These are phyloP conservation scores for Blastobotrys buckinghamii DNA, from an alignment of 1,139 yeast species.

Conservation along the genomic window DNA sequence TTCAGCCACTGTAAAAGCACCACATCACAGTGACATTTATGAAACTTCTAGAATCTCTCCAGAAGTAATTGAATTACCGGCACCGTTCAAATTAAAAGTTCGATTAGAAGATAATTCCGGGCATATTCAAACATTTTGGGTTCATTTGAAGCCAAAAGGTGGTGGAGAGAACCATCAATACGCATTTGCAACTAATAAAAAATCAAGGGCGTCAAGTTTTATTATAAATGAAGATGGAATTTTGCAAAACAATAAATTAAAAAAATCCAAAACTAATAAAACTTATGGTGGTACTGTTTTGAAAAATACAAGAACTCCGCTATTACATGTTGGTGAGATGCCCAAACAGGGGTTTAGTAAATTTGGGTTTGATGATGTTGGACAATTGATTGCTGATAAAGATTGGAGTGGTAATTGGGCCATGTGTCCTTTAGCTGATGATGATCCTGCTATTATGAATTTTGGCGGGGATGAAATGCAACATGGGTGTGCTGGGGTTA, in stretches of 20 bases:
- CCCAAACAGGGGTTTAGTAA: not conserved
- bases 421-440: not conserved
- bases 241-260: not conserved
- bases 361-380: not conserved
- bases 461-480: not conserved
- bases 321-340: not conserved
- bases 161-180: not conserved
- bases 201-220: not conserved
- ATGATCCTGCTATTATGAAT: not conserved
- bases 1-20: too few species aligned
- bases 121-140: not conserved
- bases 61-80: too few species aligned
- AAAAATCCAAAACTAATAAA: not conserved
- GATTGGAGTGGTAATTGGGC: not conserved
- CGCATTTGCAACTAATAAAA: not conserved
- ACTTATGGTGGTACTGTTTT: not conserved
- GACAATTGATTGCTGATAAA: not conserved
- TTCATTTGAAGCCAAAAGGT: not conserved
- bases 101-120: too few species aligned
- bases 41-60: too few species aligned
- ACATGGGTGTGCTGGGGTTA: not conserved
- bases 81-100: too few species aligned
- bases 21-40: too few species aligned
- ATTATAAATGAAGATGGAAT: not conserved
- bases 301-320: not conserved